phyloP scores from a whole-genome alignment of 352 stramenopile species.

The Thalassiosira oceanica region DNA sequence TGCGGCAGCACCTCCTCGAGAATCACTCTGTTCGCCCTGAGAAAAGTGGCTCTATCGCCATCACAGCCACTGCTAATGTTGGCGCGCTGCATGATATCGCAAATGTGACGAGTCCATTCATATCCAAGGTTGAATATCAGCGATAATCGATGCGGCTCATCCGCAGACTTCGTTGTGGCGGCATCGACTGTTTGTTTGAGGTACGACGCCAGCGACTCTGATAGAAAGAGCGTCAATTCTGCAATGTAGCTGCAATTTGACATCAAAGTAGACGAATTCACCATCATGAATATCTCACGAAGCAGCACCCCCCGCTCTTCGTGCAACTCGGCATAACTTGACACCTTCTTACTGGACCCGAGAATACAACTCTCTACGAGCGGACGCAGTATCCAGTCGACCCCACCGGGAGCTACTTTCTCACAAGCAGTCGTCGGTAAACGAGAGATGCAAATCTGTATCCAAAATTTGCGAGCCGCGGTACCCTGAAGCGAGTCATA shows the following conservation, averaged over 20 bases:
- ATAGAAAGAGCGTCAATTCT: constrained; percentile 24
- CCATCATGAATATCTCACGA: constrained; percentile 30
- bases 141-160: not conserved
- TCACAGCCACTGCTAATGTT: no score
- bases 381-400: constrained; percentile 1
- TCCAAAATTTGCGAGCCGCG: constrained; percentile 37
- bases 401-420: not conserved
- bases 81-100: constrained; percentile 34
- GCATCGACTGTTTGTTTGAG: constrained; percentile 12
- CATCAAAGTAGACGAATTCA: constrained; percentile 9
- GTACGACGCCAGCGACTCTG: constrained; percentile 31
- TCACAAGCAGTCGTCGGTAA: not conserved
- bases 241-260: constrained; percentile 8
- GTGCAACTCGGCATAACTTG: not conserved
- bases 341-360: constrained; percentile 12
- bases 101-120: constrained; percentile 36
- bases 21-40: no score
- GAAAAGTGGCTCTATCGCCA: no score
- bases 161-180: not conserved
- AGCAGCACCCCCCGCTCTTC: constrained; percentile 32
- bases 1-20: not conserved
- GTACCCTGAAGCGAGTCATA: constrained; percentile 22
- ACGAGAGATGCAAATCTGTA: constrained; percentile 13
- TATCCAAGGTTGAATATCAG: constrained; percentile 23
- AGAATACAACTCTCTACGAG: constrained; percentile 33